These are phyloP conservation scores for Alternaria infectoria DNA, from an alignment of 2,329 filamentous ascomycete genomes.

Conservation along the genomic window DNA sequence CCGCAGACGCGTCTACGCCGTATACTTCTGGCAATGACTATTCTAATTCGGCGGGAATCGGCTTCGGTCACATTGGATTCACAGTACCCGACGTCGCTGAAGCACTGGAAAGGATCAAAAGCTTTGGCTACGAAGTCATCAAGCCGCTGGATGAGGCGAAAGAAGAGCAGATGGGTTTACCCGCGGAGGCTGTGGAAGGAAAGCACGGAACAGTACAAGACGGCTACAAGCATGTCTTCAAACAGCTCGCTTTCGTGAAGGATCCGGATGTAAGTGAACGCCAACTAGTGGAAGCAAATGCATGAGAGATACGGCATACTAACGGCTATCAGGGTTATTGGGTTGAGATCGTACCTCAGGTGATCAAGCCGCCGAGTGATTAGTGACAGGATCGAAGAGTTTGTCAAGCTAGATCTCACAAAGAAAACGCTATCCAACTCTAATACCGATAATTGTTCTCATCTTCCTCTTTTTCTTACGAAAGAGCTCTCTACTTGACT, in stretches of 20 bases:
- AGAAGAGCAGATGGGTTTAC: conserved; percentile 32
- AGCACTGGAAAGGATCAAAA: conserved; percentile 27
- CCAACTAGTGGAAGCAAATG: background rate
- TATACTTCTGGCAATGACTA: conserved; percentile 42
- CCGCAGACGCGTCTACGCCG: conserved; percentile 20
- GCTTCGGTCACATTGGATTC: conserved; percentile 47
- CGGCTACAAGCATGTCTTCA: conserved; percentile 38
- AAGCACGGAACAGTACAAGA: conserved; percentile 25
- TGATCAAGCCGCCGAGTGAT: conserved; percentile 9
- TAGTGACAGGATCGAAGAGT: background rate
- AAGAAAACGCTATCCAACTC: background rate
- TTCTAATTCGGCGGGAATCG: conserved; percentile 16
- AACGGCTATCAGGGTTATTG: conserved; percentile 34
- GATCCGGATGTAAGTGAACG: conserved; percentile 42
- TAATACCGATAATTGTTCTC: background rate
- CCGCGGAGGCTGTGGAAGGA: conserved; percentile 21
- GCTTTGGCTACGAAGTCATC: conserved; percentile 33
- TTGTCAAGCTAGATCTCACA: background rate
- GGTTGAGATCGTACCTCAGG: conserved; percentile 38
- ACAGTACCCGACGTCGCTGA: conserved; percentile 40
- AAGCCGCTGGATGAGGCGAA: conserved; percentile 37
- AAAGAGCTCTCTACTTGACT: background rate
- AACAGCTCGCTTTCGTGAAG: conserved; percentile 42
- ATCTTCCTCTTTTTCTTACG: background rate
- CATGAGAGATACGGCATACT: background rate